phyloP scores from a whole-genome alignment of 2,329 filamentous ascomycete species.

The Alternaria rosae region DNA sequence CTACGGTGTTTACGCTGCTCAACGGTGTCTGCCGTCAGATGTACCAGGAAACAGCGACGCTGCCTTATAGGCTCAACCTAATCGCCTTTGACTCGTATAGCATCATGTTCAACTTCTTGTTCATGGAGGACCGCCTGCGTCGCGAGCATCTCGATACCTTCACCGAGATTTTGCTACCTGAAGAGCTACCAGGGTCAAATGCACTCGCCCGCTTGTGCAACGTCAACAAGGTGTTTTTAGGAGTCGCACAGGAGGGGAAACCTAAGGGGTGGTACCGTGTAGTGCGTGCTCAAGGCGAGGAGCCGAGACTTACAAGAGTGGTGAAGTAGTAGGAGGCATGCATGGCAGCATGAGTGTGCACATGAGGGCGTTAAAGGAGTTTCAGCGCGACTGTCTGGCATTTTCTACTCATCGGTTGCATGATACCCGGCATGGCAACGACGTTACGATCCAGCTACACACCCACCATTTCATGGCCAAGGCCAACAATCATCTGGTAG shows the following conservation, averaged over 20 bases:
- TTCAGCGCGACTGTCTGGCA: neutral
- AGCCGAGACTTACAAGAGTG: constrained; percentile 18
- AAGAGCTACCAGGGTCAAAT: constrained; percentile 24
- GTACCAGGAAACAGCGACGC: constrained; percentile 35
- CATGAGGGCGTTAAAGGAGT: neutral
- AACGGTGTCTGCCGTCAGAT: constrained; percentile 40
- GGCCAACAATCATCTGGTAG: neutral
- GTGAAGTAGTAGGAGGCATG: neutral
- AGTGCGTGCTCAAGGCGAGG: constrained; percentile 22
- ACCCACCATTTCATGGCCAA: neutral
- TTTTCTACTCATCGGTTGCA: neutral
- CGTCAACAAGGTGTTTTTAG: constrained; percentile 29
- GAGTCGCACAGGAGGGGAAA: neutral
- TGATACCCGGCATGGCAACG: neutral
- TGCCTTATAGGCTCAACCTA: constrained; percentile 36
- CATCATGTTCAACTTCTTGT: constrained; percentile 40
- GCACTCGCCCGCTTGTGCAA: constrained; percentile 29
- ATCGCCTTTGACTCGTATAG: constrained; percentile 31
- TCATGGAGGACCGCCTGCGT: constrained; percentile 30
- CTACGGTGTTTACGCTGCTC: constrained; percentile 26
- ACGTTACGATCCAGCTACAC: neutral
- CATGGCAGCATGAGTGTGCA: neutral
- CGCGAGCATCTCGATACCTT: constrained; percentile 31
- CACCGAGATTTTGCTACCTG: constrained; percentile 22
- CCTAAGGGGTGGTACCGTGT: constrained; percentile 26